These are phyloP conservation scores for Boletus sp. DNA, from an alignment of 768 basidiomycete genomes.

Conservation along the genomic window DNA sequence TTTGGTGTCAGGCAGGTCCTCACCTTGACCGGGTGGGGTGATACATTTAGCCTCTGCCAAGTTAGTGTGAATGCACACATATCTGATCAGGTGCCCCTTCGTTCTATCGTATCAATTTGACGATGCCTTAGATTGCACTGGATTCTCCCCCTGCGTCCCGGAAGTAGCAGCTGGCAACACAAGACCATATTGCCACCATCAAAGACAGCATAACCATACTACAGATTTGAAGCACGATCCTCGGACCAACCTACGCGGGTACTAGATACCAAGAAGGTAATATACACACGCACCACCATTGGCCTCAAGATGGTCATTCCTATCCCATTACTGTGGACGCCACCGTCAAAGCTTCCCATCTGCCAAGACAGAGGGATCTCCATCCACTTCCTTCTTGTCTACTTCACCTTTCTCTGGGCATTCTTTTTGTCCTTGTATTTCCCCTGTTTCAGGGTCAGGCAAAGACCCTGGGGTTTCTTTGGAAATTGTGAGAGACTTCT, in stretches of 20 bases:
- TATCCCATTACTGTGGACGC: neutral
- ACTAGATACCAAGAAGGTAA: neutral
- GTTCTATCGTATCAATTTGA: neutral
- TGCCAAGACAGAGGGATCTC: neutral
- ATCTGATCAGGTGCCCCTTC: neutral
- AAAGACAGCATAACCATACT: neutral
- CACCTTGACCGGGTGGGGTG: neutral
- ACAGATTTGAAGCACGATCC: too few relatives aligned
- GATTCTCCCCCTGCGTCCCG: neutral
- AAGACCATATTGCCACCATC: neutral
- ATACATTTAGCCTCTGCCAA: neutral
- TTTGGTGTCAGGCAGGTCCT: neutral
- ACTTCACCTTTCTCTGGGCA: neutral
- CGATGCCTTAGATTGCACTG: neutral
- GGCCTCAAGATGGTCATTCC: neutral
- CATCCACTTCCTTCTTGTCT: neutral
- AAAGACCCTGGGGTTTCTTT: neutral
- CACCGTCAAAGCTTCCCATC: slow-evolving; percentile 10
- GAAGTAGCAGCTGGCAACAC: neutral
- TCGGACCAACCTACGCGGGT: neutral
- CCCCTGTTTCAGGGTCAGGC: neutral
- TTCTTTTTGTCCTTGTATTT: neutral
- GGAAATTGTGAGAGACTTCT: slow-evolving; percentile 20
- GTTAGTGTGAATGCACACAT: neutral
- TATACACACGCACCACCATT: neutral